Base-by-base conservation (phyloP, 495 filamentous ascomycete genomes). In the Penicillium atrosanguineum region DNA sequence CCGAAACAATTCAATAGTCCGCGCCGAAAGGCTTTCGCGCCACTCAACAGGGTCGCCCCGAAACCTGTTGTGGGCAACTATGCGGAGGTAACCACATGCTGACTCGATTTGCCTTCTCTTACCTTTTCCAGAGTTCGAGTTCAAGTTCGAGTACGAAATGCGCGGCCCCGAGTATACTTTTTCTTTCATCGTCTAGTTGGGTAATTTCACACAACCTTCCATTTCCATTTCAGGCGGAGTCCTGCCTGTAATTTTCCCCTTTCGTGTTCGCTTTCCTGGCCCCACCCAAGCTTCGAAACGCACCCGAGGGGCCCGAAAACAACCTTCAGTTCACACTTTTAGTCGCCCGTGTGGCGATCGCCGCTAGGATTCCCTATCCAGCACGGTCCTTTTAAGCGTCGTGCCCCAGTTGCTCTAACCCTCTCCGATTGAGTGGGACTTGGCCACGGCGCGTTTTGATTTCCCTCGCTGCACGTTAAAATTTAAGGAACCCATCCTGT, bases 331-430 rank as follows among this genome's bases (percentile, higher is more conserved):
- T 44, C 59, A 61, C 53, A 48, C 49, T 50, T 48, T 60, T 58
- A 4, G 31, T 34, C 11, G 11, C 31, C 11, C 31, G 31, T 45
- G 46, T 43, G 52, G 45, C 62, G 70, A 73, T 73, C 70, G 64
- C 65, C 69, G 61, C 69, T 65, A 73, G 69, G 65, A 70, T 70
- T 68, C 64, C 61, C 65, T 42, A 31, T 53, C 57, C 50, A 34
- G 8, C 31, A 34, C 31, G 31, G 31, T 34, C 31, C 14, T 14
- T 31, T 34, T 34, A 34, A 37, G 43, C 41, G 29, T 51, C 34
- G 29, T 34, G 36, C 48, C 36, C 44, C 50, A 34, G 18, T 25
- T 46, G 18, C 45, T 20, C 31, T 34, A 34, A 34, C 31, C 11
- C 11, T 34, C 31, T 34, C 31, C 31, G 31, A 34, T 8, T 34